Evolutionary conservation across 2,329 filamentous ascomycete genomes (phyloP), one percentile per base, ranked within the genome.

Genomic region (Paecilomyces sp.): DNA sequence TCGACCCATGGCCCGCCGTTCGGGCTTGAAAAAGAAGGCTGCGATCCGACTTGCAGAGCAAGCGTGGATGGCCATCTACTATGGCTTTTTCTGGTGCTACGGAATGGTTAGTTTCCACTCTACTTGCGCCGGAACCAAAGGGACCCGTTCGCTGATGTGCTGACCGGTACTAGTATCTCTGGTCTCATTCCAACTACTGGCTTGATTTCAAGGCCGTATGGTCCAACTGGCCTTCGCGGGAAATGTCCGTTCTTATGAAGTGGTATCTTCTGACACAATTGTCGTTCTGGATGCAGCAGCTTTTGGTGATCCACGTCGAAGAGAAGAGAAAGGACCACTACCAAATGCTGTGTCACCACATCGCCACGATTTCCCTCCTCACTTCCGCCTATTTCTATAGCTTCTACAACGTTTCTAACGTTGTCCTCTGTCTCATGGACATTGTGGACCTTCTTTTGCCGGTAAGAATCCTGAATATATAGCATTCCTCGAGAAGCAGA

Each of bases 331-430:
- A 97, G 78, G 94, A 99, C 69, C 89, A 97, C 76, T 89, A 86
- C 79, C 93, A 97, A 76, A 97, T 97, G 94, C 86, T 97, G 66
- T 88, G 86, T 18, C 94, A 97, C 75, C 94, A 99, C 77, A 85
- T 97, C 71, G 87, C 97, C 72, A 99, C 94, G 22, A 90, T 88
- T 69, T 80, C 81, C 4, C 85, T 99, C 53, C 87, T 99, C 64
- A 86, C 87, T 60, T 83, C 87, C 33, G 93, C 89, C 64, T 97
- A 97, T 74, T 85, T 87, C 65, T 96, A 95, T 73, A 88, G 93
- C 70, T 87, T 91, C 71, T 95, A 89, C 59, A 88, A 90, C 54
- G 90, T 96, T 30, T 93, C 91, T 58, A 94, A 92, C 70, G 83
- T 96, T 55, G 91, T 97, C 62, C 80, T 99, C 56, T 88, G 91